Percentiles rank a stretch among this genome's conserved stretches.
Evolutionary conservation across 495 filamentous ascomycete genomes (phyloP).

Genomic region (Clohesyomyces aquaticus): DNA sequence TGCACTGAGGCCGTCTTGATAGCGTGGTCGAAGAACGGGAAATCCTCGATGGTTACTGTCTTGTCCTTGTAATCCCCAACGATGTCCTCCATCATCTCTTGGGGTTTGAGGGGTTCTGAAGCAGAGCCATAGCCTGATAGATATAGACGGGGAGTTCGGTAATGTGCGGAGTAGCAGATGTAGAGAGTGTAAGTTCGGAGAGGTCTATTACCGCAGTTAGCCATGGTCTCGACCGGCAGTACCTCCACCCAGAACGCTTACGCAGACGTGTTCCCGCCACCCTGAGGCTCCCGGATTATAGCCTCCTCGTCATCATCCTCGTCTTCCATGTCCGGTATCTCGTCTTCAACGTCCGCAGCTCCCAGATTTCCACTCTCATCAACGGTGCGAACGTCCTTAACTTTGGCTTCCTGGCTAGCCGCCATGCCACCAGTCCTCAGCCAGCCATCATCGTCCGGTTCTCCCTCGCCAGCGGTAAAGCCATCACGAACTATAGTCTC

Average conservation of each 20-base stretch:
- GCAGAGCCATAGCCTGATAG: constrained; percentile 85
- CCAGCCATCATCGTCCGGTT: constrained; percentile 81
- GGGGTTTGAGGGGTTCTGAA: constrained; percentile 81
- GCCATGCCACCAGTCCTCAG: constrained; percentile 77
- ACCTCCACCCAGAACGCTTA: constrained; percentile 49
- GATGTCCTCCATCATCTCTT: constrained; percentile 98
- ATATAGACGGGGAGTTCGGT: constrained; percentile 94
- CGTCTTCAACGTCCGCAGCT: constrained; percentile 70
- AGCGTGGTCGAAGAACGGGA: constrained; percentile 79
- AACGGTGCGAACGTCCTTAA: constrained; percentile 79
- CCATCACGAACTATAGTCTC: constrained; percentile 82
- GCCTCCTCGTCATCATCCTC: constrained; percentile 96
- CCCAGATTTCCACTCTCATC: constrained; percentile 80
- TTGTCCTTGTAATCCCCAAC: constrained; percentile 99
- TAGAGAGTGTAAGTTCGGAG: constrained; percentile 94
- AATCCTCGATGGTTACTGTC: constrained; percentile 97
- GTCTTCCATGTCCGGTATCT: constrained; percentile 98
- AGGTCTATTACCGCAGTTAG: constrained; percentile 57
- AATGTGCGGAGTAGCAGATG: constrained; percentile 96
- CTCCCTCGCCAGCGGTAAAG: constrained; percentile 56
- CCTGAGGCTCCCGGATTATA: constrained; percentile 80
- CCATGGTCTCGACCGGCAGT: background rate
- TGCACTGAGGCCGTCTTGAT: constrained; percentile 97
- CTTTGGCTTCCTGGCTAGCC: constrained; percentile 72
- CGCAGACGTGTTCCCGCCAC: constrained; percentile 62